A percentile compares a stretch with the other conserved stretches of the same genome.
Evolutionary conservation across 192 early-diverging fungal genomes (phyloP).

Genomic region (Backusella psychrophila): DNA sequence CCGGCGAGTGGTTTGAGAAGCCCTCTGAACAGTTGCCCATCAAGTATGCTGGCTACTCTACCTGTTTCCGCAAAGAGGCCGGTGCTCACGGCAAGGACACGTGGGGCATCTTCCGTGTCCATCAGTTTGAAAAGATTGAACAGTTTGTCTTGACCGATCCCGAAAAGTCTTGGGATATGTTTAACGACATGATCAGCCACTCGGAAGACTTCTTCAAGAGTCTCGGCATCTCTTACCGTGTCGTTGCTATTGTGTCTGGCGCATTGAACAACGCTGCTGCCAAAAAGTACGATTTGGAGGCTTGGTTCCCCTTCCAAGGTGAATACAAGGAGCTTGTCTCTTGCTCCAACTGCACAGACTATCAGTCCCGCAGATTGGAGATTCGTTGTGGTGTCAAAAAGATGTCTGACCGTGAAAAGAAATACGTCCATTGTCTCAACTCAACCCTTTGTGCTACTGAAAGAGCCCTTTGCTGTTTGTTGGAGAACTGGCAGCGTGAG

Average conservation of each 20-base stretch:
- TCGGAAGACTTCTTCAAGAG: constrained; percentile 97
- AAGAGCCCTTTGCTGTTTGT: constrained; percentile 89
- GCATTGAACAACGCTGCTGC: constrained; percentile 99
- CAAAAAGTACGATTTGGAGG: constrained; percentile 99
- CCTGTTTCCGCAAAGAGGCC: constrained; percentile 99
- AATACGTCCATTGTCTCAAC: constrained; percentile 97
- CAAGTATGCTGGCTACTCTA: constrained; percentile 94
- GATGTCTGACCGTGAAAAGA: constrained; percentile 91
- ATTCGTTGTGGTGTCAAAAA: constrained; percentile 98
- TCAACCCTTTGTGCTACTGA: constrained; percentile 96
- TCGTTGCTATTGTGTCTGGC: constrained; percentile 94
- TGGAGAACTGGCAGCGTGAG: constrained; percentile 97
- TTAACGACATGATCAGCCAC: constrained; percentile 89
- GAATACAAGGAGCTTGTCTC: constrained; percentile 98
- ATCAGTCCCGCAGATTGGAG: constrained; percentile 91
- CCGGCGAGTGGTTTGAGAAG: constrained; percentile 93
- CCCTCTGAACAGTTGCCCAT: constrained; percentile 89
- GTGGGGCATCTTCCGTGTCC: constrained; percentile 99
- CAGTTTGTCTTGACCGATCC: constrained; percentile 97
- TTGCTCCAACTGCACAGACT: constrained; percentile 99
- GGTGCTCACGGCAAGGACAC: constrained; percentile 97
- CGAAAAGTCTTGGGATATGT: constrained; percentile 98
- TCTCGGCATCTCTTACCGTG: constrained; percentile 91
- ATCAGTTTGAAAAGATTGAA: constrained; percentile 99
- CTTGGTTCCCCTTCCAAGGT: constrained; percentile 98